Evolutionary conservation across 2,329 filamentous ascomycete genomes (phyloP).

Genomic region (Aspergillus intermedius): DNA sequence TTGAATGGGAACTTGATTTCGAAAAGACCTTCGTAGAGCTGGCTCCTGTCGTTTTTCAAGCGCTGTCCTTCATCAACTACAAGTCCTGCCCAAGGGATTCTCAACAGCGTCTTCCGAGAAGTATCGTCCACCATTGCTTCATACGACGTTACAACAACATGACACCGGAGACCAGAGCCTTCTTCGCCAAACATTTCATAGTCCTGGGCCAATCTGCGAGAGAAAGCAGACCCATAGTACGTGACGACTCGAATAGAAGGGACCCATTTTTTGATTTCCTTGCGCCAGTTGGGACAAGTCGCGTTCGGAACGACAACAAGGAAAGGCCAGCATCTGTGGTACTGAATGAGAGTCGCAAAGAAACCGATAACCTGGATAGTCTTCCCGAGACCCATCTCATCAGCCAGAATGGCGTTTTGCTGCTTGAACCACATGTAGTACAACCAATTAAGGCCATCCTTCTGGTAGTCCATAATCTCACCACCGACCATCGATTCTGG

Average conservation of each 20-base stretch:
- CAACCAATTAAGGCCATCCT: constrained; percentile 92
- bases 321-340: constrained; percentile 78
- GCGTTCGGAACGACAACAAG: constrained; percentile 89
- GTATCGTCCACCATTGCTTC: constrained; percentile 74
- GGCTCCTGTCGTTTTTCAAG: constrained; percentile 83
- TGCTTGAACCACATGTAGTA: constrained; percentile 79
- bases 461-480: constrained; percentile 85
- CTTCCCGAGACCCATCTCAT: constrained; percentile 98
- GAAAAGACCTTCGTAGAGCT: constrained; percentile 68
- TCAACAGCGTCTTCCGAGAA: constrained; percentile 59
- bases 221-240: constrained; percentile 71
- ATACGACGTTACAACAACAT: constrained; percentile 92
- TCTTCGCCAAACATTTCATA: constrained; percentile 73
- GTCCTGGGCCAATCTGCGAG: constrained; percentile 69
- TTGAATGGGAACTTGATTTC: constrained; percentile 74
- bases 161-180: constrained; percentile 66
- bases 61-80: constrained; percentile 94
- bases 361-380: constrained; percentile 88
- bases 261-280: constrained; percentile 91
- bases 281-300: constrained; percentile 94
- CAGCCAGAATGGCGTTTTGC: constrained; percentile 83
- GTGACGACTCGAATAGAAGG: constrained; percentile 82
- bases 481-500: constrained; percentile 68
- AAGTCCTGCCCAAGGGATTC: constrained; percentile 75
- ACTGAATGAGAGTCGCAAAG: constrained; percentile 64